phyloP scores from a whole-genome alignment of 2,329 filamentous ascomycete genomes.

The Alternaria brassicae region DNA sequence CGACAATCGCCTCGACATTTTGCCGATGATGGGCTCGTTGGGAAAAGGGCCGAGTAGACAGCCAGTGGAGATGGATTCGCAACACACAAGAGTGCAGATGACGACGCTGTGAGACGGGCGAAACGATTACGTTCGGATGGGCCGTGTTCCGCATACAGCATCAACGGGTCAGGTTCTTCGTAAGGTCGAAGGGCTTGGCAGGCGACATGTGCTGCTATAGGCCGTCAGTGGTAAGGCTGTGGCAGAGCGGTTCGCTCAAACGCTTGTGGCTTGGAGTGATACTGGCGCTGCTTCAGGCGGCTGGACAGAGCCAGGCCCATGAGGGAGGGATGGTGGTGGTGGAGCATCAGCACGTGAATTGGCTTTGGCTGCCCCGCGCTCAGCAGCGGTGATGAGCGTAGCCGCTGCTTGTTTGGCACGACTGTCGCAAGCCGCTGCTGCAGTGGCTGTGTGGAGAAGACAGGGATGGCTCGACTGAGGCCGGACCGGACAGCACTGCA shows the following conservation, averaged over 20 bases:
- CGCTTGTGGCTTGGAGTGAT: slow-evolving; percentile 39
- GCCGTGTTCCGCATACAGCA: slow-evolving; percentile 43
- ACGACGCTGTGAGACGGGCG: slow-evolving; percentile 46
- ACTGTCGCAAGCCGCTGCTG: slow-evolving; percentile 17
- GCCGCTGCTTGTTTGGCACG: slow-evolving; percentile 5
- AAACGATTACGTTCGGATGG: slow-evolving; percentile 44
- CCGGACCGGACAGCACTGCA: too few relatives aligned
- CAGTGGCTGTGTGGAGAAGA: slow-evolving; percentile 24
- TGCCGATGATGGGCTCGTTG: background rate
- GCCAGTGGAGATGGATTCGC: slow-evolving; percentile 22
- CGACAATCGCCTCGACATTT: background rate
- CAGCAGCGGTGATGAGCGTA: slow-evolving; percentile 11
- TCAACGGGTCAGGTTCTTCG: slow-evolving; percentile 36
- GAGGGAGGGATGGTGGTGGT: slow-evolving; percentile 1
- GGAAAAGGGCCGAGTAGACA: background rate
- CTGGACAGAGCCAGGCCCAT: slow-evolving; percentile 21
- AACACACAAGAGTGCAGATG: slow-evolving; percentile 27
- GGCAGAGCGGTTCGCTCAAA: slow-evolving; percentile 42
- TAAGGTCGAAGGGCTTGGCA: slow-evolving; percentile 37
- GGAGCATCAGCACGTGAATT: background rate
- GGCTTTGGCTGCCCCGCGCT: slow-evolving; percentile 12
- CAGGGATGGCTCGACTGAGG: slow-evolving; percentile 22
- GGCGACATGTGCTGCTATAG: slow-evolving; percentile 26
- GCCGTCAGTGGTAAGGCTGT: slow-evolving; percentile 32
- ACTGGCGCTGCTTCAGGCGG: slow-evolving; percentile 41